Conservation (phyloP, 2,329 filamentous ascomycete species). For the Endoconidiophora laricicola region DNA sequence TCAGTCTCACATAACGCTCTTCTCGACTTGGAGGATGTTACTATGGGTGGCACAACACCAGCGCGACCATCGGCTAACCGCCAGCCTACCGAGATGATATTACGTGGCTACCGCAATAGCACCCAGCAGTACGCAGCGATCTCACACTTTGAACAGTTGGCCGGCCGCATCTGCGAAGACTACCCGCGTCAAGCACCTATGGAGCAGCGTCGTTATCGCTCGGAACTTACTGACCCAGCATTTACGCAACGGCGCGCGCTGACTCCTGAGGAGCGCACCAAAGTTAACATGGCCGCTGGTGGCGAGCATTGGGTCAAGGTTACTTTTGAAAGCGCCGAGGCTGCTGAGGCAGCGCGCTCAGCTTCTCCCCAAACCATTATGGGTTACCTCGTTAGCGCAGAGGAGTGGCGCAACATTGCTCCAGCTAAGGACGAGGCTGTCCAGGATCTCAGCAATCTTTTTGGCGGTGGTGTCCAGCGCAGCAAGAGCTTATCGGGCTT, state of each 20-base stretch:
- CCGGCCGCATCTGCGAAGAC: constrained; percentile 78
- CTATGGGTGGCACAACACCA: constrained; percentile 21
- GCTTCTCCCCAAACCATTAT: constrained; percentile 53
- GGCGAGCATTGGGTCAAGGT: constrained; percentile 87
- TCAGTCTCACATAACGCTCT: constrained; percentile 18
- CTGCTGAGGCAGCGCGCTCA: constrained; percentile 52
- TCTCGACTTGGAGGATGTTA: constrained; percentile 4
- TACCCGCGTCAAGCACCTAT: constrained; percentile 74
- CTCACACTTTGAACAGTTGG: constrained; percentile 73
- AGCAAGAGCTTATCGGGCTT: constrained; percentile 2
- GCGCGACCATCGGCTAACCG: constrained; percentile 21
- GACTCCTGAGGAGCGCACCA: constrained; percentile 54
- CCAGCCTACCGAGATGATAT: constrained; percentile 54
- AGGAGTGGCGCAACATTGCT: constrained; percentile 49
- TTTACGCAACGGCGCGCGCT: constrained; percentile 49
- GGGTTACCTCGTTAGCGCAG: constrained; percentile 53
- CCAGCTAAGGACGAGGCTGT: constrained; percentile 48
- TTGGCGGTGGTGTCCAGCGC: constrained; percentile 1
- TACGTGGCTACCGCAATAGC: constrained; percentile 59
- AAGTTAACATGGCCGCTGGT: constrained; percentile 67
- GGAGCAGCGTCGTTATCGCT: constrained; percentile 52
- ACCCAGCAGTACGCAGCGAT: constrained; percentile 71
- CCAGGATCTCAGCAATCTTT: constrained; percentile 26
- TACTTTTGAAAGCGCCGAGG: constrained; percentile 58
- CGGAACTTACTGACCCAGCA: constrained; percentile 56